A percentile compares a stretch with the other conserved stretches of the same genome.
These are phyloP conservation scores for Eutypa lata DNA, from an alignment of 2,329 filamentous ascomycete genomes.

Conservation along the genomic window DNA sequence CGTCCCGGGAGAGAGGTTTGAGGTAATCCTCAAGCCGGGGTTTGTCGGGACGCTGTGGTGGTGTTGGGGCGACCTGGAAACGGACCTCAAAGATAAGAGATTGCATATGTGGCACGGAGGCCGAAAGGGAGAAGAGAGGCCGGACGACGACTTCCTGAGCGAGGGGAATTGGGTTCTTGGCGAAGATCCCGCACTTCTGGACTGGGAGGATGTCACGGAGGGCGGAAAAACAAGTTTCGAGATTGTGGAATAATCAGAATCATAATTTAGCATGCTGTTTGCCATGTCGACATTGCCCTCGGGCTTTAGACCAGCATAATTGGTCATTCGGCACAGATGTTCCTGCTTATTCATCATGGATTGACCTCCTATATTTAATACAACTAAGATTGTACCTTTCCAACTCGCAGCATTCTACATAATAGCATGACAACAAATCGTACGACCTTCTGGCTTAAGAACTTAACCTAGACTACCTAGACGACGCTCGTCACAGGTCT, in stretches of 20 bases:
- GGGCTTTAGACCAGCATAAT: too few relatives aligned
- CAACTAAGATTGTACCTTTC: too few relatives aligned
- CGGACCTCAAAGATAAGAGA: conserved; percentile 7
- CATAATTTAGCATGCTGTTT: neutral
- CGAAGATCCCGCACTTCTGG: conserved; percentile 6
- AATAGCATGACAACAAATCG: too few relatives aligned
- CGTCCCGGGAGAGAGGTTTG: conserved; percentile 6
- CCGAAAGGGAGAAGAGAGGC: neutral
- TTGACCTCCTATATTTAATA: too few relatives aligned
- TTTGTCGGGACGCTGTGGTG: conserved; percentile 9
- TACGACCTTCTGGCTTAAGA: too few relatives aligned
- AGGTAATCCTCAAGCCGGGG: conserved; percentile 1
- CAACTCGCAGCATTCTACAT: too few relatives aligned
- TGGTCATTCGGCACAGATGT: too few relatives aligned
- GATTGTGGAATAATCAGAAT: neutral
- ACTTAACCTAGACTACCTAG: too few relatives aligned
- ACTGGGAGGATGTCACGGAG: conserved; percentile 7
- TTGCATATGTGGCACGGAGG: conserved; percentile 7
- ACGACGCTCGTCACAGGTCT: too few relatives aligned
- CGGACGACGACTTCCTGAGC: conserved; percentile 4
- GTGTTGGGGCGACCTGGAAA: conserved; percentile 14
- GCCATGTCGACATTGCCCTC: too few relatives aligned
- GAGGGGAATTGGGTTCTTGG: conserved; percentile 10
- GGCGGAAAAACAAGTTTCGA: conserved; percentile 4
- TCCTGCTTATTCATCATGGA: too few relatives aligned